Base-by-base conservation (phyloP, 1,284 basidiomycete species). In the Neolentinus lepideus region DNA sequence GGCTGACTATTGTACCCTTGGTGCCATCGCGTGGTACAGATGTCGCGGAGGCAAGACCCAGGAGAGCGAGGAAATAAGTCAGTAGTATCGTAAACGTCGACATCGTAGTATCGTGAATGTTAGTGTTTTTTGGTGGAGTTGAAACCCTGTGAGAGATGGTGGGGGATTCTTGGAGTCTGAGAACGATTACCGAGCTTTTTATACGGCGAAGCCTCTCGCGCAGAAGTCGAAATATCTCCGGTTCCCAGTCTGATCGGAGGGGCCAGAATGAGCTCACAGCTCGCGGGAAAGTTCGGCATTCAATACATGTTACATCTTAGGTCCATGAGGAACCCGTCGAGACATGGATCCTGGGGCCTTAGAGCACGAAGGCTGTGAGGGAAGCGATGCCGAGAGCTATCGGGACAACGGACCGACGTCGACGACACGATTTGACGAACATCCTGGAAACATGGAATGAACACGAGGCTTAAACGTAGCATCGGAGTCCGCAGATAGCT, bases 1-100 rank as follows among this genome's bases (percentile, higher is more conserved):
- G 70, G 26, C 52, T 45, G 61, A 63, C 12, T 55, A 72, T 72
- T n/a, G 63, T 56, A 54, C 62, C 59, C 55, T 62, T 57, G 31
- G 56, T 51, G 53, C 59, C 53, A 25, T 55, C 54, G 3, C 60
- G 57, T 31, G 65, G 65, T 3, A 16, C 38, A 16, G 38, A 16
- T 16, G 19, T 21, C 16, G 38, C 38, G 19, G 38, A 43, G 38
- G n/a, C 38, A 16, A 43, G 6, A 43, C 8, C 38, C 38, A 43
- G 16, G 6, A 43, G 38, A 16, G 38, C 38, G n/a, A 43, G 19
- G 6, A 43, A 43, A 43, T 43, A 43, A 21, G 38, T n/a, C 38
- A 43, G 6, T 9, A 43, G 19, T 16, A 43, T 43, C 16, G 16
- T 43, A 16, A 43, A 16, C 38, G 19, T 43, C 6, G 19, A 3